Base-by-base conservation (phyloP, 192 early-diverging fungal species). In the Oehlia diaphana region DNA sequence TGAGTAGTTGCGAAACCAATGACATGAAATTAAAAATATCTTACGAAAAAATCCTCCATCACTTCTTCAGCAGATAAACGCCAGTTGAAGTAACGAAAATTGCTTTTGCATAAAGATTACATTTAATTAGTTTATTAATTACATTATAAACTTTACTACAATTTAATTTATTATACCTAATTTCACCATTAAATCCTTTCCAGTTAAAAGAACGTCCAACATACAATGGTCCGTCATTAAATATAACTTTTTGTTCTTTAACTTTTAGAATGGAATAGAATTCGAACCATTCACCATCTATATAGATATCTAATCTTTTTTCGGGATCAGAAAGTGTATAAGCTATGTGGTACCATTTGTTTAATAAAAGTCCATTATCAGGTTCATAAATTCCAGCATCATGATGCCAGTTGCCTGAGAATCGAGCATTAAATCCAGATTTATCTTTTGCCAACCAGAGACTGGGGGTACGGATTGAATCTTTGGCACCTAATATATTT, bases 21-120 rank as follows among this genome's bases (percentile, higher is more conserved):
- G 2, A 69, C 8, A 0, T 69, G 67, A 69, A 69, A 44, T 39
- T n/a, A 9, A 37, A 2, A 21, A 13, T 8, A 39, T 58, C 72
- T 73, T 50, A 73, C 73, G 14, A 74, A 35, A 47, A 33, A 67
- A 50, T 77, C 76, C 35, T 67, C 26, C 42, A 49, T 77, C 64
- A 77, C 76, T 50, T 77, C 76, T 49, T 67, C 64, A 16, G 63
- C 64, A 16, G 39, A 77, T 66, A 77, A 77, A 47, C 76, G 64
- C 76, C 76, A 77, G 65, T 77, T 77, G 44, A 67, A 77, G 53
- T 77, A 77, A 16, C 63, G 76, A 77, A 77, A 14, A 77, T 77
- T 77, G 10, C 76, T 77, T 44, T 64, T 10, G n/a, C 8, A 35
- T 50, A 67, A 77, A 77, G 47, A 9, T 28, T 2, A 47, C 5